Evolutionary conservation across 1,139 yeast species (phyloP).

Genomic region (Candida sanyaensis): DNA sequence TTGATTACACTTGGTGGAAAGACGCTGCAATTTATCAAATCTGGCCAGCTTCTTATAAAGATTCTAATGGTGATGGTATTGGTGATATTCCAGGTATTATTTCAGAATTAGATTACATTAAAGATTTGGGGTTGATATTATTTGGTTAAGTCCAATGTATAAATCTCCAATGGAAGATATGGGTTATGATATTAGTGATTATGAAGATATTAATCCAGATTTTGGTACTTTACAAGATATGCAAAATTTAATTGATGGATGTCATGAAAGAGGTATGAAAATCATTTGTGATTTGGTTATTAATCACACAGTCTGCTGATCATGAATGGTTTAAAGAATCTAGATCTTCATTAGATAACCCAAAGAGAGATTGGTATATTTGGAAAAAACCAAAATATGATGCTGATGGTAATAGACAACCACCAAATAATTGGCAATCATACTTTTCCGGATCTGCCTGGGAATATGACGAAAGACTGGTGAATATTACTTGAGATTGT

Average conservation of each 20-base stretch:
- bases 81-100: slow-evolving; percentile 60
- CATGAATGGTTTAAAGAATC: slow-evolving; percentile 63
- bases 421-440: slow-evolving; percentile 60
- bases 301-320: slow-evolving; percentile 57
- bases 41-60: slow-evolving; percentile 61
- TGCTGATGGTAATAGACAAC: slow-evolving; percentile 47
- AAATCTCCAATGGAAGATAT: slow-evolving; percentile 63
- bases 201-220: slow-evolving; percentile 49
- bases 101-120: slow-evolving; percentile 52
- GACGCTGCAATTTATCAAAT: slow-evolving; percentile 57
- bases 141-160: slow-evolving; percentile 62
- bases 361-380: slow-evolving; percentile 64
- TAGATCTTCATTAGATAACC: slow-evolving; percentile 47
- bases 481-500: slow-evolving; percentile 55
- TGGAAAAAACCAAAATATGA: slow-evolving; percentile 55
- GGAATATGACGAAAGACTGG: slow-evolving; percentile 54
- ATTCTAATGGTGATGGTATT: slow-evolving; percentile 58
- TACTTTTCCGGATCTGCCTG: slow-evolving; percentile 57
- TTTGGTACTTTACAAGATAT: slow-evolving; percentile 57
- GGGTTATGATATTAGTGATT: slow-evolving; percentile 64
- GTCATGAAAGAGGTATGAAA: slow-evolving; percentile 52
- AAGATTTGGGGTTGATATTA: slow-evolving; percentile 52
- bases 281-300: slow-evolving; percentile 57
- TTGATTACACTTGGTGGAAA: slow-evolving; percentile 51
- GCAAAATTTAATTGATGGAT: slow-evolving; percentile 48